Evolutionary conservation across 179 eudicot genomes (phyloP).

Genomic region (Silene vulgaris): DNA sequence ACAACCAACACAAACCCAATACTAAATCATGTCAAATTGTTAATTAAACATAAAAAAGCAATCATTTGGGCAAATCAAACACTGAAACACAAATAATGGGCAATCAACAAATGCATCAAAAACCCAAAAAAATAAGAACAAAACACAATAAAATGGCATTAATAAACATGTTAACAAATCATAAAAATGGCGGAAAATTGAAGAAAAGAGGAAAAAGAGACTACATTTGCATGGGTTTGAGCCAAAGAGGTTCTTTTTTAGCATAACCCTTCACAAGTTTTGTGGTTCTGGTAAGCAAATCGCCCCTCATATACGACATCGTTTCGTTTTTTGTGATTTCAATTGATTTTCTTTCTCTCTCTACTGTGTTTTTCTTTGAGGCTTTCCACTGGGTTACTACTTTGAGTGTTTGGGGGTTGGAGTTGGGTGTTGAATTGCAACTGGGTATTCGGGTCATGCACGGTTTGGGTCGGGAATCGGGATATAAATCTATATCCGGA

Average conservation of each 20-base stretch:
- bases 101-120: conserved; percentile 14
- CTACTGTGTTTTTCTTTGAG: not conserved
- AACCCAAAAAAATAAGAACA: not conserved
- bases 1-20: not conserved
- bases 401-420: not conserved
- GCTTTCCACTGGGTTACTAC: not conserved
- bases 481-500: no score
- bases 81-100: conserved; percentile 7
- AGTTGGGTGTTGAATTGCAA: not conserved
- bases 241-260: conserved; percentile 75
- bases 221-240: conserved; percentile 82
- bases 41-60: conserved; percentile 1
- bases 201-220: not conserved
- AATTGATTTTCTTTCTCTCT: not conserved
- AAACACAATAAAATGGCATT: conserved; percentile 6
- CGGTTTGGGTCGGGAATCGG: no score
- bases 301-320: conserved; percentile 70
- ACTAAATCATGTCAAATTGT: not conserved
- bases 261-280: conserved; percentile 81
- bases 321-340: not conserved
- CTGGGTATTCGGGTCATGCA: not conserved
- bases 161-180: not conserved
- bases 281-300: conserved; percentile 65
- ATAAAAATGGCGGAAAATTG: not conserved
- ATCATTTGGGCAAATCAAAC: no score